These are phyloP conservation scores for Arctostaphylos glauca DNA, from an alignment of 148 eudicot genomes.

Conservation along the genomic window DNA sequence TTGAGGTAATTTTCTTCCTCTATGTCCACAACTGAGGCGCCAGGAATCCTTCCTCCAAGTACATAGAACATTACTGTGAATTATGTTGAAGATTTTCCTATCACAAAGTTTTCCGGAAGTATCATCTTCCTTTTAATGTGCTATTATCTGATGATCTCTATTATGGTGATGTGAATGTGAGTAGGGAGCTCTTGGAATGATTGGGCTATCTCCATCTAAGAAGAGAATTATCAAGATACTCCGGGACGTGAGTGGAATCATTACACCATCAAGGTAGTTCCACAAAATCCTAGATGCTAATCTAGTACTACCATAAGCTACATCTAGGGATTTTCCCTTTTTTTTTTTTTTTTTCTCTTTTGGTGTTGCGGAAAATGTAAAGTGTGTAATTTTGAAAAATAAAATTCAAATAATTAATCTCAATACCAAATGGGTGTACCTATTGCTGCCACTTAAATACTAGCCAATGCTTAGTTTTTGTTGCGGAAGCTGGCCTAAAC, in stretches of 20 bases:
- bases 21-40: background rate
- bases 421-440: background rate
- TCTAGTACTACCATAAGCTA: too few species aligned
- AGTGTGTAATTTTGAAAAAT: too few species aligned
- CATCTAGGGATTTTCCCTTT: background rate
- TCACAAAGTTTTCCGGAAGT: background rate
- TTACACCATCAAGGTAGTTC: slow-evolving; percentile 33
- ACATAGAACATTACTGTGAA: background rate
- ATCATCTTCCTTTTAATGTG: background rate
- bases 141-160: background rate
- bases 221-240: slow-evolving; percentile 32
- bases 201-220: slow-evolving; percentile 30
- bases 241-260: slow-evolving; percentile 27
- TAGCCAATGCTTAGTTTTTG: background rate
- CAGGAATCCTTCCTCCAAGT: too few species aligned
- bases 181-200: slow-evolving; percentile 25
- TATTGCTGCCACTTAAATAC: background rate
- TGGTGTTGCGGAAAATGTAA: background rate
- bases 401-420: background rate
- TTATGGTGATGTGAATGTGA: background rate
- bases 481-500: background rate
- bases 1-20: slow-evolving; percentile 33
- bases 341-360: background rate
- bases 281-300: too few species aligned
- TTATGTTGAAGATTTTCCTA: background rate